A percentile compares a stretch with the other conserved stretches of the same genome.
Conservation (phyloP, 2,329 filamentous ascomycete species). For the Elsinoe arachidis region DNA sequence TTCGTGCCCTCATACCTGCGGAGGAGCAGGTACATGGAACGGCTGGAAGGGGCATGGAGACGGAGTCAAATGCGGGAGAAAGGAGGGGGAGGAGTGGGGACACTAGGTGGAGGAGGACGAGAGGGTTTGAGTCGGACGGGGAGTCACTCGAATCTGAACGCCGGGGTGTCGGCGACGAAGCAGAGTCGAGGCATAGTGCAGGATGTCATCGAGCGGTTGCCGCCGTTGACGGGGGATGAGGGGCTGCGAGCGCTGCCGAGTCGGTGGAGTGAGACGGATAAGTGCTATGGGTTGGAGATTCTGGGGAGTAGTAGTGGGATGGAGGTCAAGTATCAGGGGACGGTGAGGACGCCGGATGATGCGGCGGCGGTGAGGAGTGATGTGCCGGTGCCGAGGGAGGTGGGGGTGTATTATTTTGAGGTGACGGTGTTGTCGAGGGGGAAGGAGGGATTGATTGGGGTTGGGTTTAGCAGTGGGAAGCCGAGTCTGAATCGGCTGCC, state of each 20-base stretch:
- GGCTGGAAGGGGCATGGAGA: conserved; percentile 46
- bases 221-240: conserved; percentile 44
- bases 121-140: conserved; percentile 36
- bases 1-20: conserved; percentile 79
- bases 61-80: conserved; percentile 33
- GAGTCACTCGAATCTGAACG: conserved; percentile 4
- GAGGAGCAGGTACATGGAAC: conserved; percentile 67
- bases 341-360: conserved; percentile 57
- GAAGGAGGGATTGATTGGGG: conserved; percentile 51
- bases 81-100: conserved; percentile 33
- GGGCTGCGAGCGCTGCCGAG: conserved; percentile 63
- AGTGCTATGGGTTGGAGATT: conserved; percentile 64
- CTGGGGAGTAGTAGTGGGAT: conserved; percentile 55
- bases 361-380: conserved; percentile 76
- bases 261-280: conserved; percentile 74
- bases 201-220: conserved; percentile 71
- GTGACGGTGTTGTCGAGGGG: conserved; percentile 56
- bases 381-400: conserved; percentile 76
- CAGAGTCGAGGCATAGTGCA: conserved; percentile 56
- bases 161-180: conserved; percentile 50
- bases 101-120: conserved; percentile 35
- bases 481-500: conserved; percentile 53
- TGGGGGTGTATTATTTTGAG: conserved; percentile 93
- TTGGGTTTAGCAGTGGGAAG: conserved; percentile 53
- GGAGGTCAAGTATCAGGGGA: conserved; percentile 56